Evolutionary conservation across 768 basidiomycete genomes (phyloP).

Genomic region (Russula emetica): DNA sequence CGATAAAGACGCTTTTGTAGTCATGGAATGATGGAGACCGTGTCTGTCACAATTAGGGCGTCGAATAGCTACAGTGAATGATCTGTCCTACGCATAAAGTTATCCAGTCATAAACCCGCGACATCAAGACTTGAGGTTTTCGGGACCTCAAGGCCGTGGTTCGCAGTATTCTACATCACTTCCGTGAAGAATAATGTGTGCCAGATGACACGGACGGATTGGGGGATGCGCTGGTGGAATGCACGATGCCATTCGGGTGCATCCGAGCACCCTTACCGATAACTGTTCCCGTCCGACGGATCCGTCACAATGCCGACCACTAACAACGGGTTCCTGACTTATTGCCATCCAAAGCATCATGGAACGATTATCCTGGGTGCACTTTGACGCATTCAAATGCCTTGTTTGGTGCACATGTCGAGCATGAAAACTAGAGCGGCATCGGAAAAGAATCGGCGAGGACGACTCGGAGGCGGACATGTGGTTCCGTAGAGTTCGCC

Average conservation of each 20-base stretch:
- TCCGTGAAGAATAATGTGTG: constrained; percentile 8
- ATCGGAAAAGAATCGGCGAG: constrained; percentile 38
- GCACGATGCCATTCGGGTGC: constrained; percentile 52
- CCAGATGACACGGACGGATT: neutral
- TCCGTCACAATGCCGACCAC: constrained; percentile 45
- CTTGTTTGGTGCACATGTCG: constrained; percentile 30
- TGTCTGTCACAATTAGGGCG: neutral
- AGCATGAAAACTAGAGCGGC: constrained; percentile 46
- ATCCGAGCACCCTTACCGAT: constrained; percentile 47
- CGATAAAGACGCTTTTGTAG: neutral
- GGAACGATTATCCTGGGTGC: constrained; percentile 21
- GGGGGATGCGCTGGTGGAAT: neutral
- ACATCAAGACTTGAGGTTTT: constrained; percentile 5
- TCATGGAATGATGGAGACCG: constrained; percentile 1
- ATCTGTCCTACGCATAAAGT: constrained; percentile 16
- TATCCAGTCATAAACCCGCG: neutral
- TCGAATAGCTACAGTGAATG: constrained; percentile 4
- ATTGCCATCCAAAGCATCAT: constrained; percentile 21
- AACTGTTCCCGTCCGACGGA: constrained; percentile 43
- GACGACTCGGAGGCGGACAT: constrained; percentile 28
- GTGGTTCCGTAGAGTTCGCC: constrained; percentile 2
- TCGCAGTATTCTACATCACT: constrained; percentile 5
- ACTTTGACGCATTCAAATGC: constrained; percentile 23
- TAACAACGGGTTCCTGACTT: constrained; percentile 37
- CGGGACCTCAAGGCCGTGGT: neutral